Conservation (phyloP, 202 grass and related monocot species). For the Panicum virgatum region DNA sequence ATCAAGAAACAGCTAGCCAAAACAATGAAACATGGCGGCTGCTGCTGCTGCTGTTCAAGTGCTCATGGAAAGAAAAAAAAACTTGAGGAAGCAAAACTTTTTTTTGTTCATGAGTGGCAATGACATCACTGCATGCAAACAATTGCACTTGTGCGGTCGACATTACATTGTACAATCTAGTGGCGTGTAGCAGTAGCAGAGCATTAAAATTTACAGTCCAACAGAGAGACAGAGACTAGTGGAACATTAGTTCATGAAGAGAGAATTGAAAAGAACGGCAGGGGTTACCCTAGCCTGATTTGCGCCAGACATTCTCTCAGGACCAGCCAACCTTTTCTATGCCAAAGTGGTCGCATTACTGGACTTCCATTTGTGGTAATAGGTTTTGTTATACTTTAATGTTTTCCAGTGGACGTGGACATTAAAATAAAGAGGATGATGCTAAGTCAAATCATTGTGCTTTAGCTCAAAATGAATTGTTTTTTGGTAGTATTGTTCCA, state of each 20-base stretch:
- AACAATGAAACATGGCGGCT: too few species aligned
- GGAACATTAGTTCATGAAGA: neutral
- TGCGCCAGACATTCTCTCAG: neutral
- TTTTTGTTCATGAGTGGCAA: neutral
- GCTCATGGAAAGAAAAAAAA: neutral
- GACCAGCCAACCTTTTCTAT: neutral
- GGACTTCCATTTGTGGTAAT: neutral
- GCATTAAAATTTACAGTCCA: neutral
- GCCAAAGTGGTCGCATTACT: constrained; percentile 22
- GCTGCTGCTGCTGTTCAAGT: neutral
- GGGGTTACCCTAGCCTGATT: neutral
- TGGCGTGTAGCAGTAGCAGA: neutral
- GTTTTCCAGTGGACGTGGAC: neutral
- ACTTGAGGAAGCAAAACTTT: neutral
- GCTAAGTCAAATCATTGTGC: constrained; percentile 15
- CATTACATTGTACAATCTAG: neutral
- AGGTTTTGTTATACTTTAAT: neutral
- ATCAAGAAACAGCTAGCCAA: neutral
- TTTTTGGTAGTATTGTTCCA: neutral
- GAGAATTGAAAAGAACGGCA: neutral
- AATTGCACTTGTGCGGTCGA: neutral
- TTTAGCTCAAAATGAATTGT: neutral
- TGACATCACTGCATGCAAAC: neutral
- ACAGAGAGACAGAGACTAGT: neutral
- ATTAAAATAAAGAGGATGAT: neutral